These are phyloP conservation scores for Ophiosphaerella korrae DNA, from an alignment of 2,329 filamentous ascomycete species.

Conservation along the genomic window DNA sequence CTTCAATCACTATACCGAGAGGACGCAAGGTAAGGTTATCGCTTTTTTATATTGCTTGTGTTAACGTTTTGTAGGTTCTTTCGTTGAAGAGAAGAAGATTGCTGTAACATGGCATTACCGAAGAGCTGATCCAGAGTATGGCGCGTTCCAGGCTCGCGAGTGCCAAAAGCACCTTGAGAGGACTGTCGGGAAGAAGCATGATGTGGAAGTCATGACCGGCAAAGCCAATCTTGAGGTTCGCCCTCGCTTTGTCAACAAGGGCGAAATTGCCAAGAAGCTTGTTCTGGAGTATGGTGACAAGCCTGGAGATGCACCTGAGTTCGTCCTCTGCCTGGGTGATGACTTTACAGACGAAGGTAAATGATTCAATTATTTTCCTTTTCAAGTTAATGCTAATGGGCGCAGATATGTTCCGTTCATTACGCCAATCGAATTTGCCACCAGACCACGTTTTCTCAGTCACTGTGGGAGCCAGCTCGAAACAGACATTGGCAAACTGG, in stretches of 20 bases:
- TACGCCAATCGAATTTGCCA: conserved; percentile 63
- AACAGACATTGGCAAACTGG: conserved; percentile 88
- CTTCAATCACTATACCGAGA: conserved; percentile 88
- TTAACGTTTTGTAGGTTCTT: conserved; percentile 66
- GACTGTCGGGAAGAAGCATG: conserved; percentile 77
- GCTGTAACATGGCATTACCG: conserved; percentile 98
- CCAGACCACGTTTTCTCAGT: conserved; percentile 81
- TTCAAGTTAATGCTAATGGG: conserved; percentile 10
- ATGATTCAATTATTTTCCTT: not conserved
- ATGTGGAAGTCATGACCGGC: conserved; percentile 94
- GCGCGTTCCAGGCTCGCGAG: conserved; percentile 76
- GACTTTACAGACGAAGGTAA: conserved; percentile 97
- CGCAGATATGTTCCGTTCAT: conserved; percentile 79
- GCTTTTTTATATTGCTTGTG: not conserved
- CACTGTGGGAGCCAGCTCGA: conserved; percentile 88
- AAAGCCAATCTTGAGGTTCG: conserved; percentile 97
- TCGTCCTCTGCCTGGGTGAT: conserved; percentile 89
- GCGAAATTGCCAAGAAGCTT: conserved; percentile 86
- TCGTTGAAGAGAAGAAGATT: conserved; percentile 92
- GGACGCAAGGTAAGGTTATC: conserved; percentile 70
- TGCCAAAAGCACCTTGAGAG: conserved; percentile 81
- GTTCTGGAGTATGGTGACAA: conserved; percentile 71
- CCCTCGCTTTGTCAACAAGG: conserved; percentile 98
- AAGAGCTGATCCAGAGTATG: conserved; percentile 84
- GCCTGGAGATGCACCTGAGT: conserved; percentile 69